phyloP scores from a whole-genome alignment of 345 rosid genomes.

The Eucalyptus tenuipes region DNA sequence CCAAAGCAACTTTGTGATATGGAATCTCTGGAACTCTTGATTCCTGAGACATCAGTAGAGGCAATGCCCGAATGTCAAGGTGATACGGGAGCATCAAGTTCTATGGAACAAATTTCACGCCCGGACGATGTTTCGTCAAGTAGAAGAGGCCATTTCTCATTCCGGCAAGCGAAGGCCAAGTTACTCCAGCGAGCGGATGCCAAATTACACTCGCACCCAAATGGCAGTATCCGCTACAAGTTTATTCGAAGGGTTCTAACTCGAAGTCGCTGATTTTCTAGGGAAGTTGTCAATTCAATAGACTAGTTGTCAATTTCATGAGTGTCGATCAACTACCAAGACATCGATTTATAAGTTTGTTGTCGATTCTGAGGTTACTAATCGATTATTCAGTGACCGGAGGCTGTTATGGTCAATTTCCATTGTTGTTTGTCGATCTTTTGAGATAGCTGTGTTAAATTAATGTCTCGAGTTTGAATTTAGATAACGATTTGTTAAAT shows the following conservation, averaged over 20 bases:
- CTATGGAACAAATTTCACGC: neutral
- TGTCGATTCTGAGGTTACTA: too few relatives aligned
- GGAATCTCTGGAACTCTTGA: neutral
- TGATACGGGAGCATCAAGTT: neutral
- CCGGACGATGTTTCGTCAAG: neutral
- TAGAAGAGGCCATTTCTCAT: too few relatives aligned
- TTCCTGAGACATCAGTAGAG: neutral
- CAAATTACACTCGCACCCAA: too few relatives aligned
- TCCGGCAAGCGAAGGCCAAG: neutral
- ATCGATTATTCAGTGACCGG: neutral
- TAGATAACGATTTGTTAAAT: fast-evolving
- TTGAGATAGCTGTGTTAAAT: too few relatives aligned
- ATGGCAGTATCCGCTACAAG: neutral
- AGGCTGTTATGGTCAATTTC: neutral
- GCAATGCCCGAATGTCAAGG: neutral
- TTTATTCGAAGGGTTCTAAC: neutral
- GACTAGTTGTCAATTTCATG: neutral
- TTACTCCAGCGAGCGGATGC: too few relatives aligned
- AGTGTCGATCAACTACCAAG: neutral
- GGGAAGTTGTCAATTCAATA: neutral
- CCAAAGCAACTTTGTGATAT: neutral
- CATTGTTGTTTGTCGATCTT: neutral
- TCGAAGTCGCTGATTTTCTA: too few relatives aligned
- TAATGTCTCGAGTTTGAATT: too few relatives aligned
- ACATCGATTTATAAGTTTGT: too few relatives aligned